phyloP scores from a whole-genome alignment of 2,329 filamentous ascomycete species.

The Phoma herbarum region DNA sequence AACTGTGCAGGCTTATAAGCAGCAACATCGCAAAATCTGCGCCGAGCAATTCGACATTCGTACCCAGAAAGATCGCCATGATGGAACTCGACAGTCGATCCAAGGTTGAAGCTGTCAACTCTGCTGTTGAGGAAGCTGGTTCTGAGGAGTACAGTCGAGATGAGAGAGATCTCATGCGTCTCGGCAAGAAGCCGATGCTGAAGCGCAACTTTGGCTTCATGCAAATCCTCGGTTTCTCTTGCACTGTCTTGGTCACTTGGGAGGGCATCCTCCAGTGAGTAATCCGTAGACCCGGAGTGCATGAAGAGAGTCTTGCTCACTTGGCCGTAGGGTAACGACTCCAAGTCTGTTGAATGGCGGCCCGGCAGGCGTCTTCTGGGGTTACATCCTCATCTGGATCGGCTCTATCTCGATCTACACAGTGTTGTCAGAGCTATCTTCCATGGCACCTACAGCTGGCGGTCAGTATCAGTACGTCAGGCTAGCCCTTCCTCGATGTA shows the following conservation, averaged over 20 bases:
- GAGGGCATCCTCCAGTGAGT: background rate
- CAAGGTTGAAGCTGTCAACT: background rate
- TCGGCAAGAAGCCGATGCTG: background rate
- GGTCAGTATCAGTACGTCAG: background rate
- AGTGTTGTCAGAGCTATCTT: background rate
- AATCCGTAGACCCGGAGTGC: too few species aligned
- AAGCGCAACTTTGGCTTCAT: background rate
- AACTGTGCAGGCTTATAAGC: too few species aligned
- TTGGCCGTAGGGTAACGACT: background rate
- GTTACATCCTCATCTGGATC: background rate
- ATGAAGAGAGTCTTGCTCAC: background rate
- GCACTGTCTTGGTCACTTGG: background rate
- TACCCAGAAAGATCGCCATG: too few species aligned
- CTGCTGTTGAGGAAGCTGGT: background rate
- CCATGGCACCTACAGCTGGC: background rate
- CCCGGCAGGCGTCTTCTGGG: background rate
- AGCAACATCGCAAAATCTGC: too few species aligned
- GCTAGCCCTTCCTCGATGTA: background rate
- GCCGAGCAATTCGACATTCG: too few species aligned
- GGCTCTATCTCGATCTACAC: background rate
- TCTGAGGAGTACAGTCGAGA: background rate
- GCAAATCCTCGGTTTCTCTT: background rate
- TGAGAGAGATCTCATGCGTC: background rate
- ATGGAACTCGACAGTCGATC: background rate
- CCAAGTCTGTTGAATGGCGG: background rate